Evolutionary conservation across 2,329 filamentous ascomycete species (phyloP).

Genomic region (Hypoxylon sp.): DNA sequence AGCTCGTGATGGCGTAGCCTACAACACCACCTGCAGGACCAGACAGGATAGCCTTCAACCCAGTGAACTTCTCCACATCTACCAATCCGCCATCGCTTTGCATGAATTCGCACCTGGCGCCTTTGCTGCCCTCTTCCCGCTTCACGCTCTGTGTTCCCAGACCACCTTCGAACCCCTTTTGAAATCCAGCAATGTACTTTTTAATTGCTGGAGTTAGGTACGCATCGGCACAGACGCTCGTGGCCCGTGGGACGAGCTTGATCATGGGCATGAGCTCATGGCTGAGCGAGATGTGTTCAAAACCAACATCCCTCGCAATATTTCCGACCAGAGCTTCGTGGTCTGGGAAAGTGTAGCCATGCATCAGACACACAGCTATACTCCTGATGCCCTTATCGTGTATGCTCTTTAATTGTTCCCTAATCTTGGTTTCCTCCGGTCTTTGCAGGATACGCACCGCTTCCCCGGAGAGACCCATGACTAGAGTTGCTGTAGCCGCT

Average conservation of each 20-base stretch:
- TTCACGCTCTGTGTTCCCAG: constrained; percentile 83
- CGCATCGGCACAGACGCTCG: constrained; percentile 83
- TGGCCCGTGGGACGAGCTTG: constrained; percentile 82
- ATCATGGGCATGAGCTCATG: constrained; percentile 93
- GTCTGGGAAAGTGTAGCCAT: constrained; percentile 90
- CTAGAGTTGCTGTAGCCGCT: constrained; percentile 68
- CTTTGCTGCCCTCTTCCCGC: constrained; percentile 73
- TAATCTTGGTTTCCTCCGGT: constrained; percentile 71
- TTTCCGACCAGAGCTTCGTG: constrained; percentile 85
- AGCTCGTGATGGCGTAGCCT: constrained; percentile 91
- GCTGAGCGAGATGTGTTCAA: constrained; percentile 84
- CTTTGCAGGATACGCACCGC: constrained; percentile 78
- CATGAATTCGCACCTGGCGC: constrained; percentile 94
- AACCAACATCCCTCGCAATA: constrained; percentile 85
- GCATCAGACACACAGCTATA: constrained; percentile 92
- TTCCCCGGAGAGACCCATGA: constrained; percentile 81
- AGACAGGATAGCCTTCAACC: constrained; percentile 86
- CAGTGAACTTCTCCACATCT: constrained; percentile 86
- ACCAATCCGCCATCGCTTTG: constrained; percentile 84
- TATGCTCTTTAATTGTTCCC: constrained; percentile 74
- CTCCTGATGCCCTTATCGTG: constrained; percentile 81
- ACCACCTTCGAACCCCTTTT: constrained; percentile 84
- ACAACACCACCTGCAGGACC: constrained; percentile 95
- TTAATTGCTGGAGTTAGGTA: constrained; percentile 85
- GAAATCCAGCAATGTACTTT: constrained; percentile 81